Conservation (phyloP, 208 protist species). For the Porcisia hertigi region DNA sequence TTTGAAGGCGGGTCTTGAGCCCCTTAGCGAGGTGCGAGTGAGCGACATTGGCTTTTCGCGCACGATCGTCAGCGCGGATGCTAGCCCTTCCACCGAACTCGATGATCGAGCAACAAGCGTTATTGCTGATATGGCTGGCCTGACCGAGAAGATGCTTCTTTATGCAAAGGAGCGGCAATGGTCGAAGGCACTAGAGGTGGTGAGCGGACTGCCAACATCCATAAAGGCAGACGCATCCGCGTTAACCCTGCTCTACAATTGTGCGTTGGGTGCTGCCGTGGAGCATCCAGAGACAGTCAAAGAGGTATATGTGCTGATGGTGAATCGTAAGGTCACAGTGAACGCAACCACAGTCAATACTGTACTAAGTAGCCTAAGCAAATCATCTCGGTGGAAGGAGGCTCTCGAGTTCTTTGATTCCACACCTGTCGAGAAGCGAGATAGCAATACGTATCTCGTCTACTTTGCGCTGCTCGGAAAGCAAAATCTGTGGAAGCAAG, state of each 20-base stretch:
- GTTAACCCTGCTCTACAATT: slow-evolving; percentile 89
- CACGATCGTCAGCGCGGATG: neutral
- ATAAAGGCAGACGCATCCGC: slow-evolving; percentile 44
- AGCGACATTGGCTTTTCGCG: slow-evolving; percentile 42
- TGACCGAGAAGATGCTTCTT: slow-evolving; percentile 81
- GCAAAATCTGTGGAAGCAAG: slow-evolving; percentile 63
- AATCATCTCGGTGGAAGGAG: slow-evolving; percentile 53
- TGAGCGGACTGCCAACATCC: slow-evolving; percentile 32
- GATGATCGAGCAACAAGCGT: neutral
- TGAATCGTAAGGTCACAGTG: slow-evolving; percentile 32
- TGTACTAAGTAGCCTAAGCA: slow-evolving; percentile 71
- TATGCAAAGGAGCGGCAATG: slow-evolving; percentile 84
- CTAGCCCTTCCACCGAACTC: neutral
- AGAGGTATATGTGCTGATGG: slow-evolving; percentile 53
- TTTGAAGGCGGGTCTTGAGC: slow-evolving; percentile 40
- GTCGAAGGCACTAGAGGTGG: slow-evolving; percentile 53
- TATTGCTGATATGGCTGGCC: slow-evolving; percentile 32
- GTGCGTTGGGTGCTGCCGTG: slow-evolving; percentile 75
- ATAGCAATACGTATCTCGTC: slow-evolving; percentile 80
- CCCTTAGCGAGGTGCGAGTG: slow-evolving; percentile 44
- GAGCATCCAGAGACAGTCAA: slow-evolving; percentile 59
- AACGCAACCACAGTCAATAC: slow-evolving; percentile 88
- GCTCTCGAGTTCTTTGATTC: slow-evolving; percentile 62
- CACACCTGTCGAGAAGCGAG: slow-evolving; percentile 34
- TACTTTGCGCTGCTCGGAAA: slow-evolving; percentile 78